A percentile compares a stretch with the other conserved stretches of the same genome.
These are phyloP conservation scores for Podaxis carcinomalis DNA, from an alignment of 768 basidiomycete species.

Conservation along the genomic window DNA sequence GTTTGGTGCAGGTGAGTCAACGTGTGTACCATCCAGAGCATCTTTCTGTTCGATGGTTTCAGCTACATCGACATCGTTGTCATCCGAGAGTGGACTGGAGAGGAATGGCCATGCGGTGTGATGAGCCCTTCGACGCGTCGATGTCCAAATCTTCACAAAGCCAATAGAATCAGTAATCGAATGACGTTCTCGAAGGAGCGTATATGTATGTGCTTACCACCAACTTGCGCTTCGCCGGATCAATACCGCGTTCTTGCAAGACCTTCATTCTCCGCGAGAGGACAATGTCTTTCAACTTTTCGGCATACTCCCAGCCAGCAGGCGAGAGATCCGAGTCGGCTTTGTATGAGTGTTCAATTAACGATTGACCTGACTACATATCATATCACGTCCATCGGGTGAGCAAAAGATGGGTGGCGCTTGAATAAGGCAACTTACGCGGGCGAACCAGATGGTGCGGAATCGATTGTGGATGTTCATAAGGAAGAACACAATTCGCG, in stretches of 20 bases:
- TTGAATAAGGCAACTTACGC: slow-evolving; percentile 48
- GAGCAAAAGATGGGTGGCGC: not conserved
- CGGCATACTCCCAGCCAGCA: slow-evolving; percentile 94
- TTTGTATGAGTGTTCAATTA: slow-evolving; percentile 98
- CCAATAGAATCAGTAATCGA: not conserved
- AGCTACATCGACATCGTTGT: not conserved
- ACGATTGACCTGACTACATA: slow-evolving; percentile 88
- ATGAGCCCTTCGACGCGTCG: slow-evolving; percentile 85
- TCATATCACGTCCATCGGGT: not conserved
- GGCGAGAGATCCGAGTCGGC: slow-evolving; percentile 96
- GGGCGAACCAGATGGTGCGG: slow-evolving; percentile 93
- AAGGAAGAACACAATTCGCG: slow-evolving; percentile 94
- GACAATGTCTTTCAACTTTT: slow-evolving; percentile 85
- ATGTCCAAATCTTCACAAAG: slow-evolving; percentile 87
- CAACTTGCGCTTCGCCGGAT: slow-evolving; percentile 54
- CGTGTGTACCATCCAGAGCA: not conserved
- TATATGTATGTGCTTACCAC: slow-evolving; percentile 48
- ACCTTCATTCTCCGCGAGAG: slow-evolving; percentile 76
- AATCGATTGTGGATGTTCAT: slow-evolving; percentile 98
- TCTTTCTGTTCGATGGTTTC: not conserved
- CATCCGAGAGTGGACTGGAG: slow-evolving; percentile 14
- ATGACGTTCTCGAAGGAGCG: not conserved
- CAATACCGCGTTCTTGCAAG: slow-evolving; percentile 65
- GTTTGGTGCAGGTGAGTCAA: not conserved
- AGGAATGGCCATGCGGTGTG: slow-evolving; percentile 95